Conservation (phyloP, 106 monocot genomes). For the Allium sativum region DNA sequence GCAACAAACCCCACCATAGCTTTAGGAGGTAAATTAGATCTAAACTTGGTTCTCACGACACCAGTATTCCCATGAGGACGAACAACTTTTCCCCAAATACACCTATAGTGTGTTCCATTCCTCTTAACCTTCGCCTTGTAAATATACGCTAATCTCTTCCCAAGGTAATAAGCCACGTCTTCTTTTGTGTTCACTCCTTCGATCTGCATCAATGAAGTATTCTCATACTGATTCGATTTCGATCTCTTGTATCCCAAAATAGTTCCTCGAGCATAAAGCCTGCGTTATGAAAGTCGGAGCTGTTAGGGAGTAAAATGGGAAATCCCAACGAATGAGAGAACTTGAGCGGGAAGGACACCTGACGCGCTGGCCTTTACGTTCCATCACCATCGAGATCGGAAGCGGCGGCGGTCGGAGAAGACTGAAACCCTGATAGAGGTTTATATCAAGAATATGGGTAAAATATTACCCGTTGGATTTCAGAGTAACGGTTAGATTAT, state of each 20-base stretch:
- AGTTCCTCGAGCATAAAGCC: conserved; percentile 67
- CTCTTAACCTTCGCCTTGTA: conserved; percentile 45
- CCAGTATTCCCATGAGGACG: conserved; percentile 46
- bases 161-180: conserved; percentile 32
- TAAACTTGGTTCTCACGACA: conserved; percentile 48
- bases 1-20: conserved; percentile 20
- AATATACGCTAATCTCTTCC: conserved; percentile 30
- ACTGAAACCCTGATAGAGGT: too few species aligned
- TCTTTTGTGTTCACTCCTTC: conserved; percentile 49
- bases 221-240: conserved; percentile 39
- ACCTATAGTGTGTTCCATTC: conserved; percentile 24
- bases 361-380: background rate
- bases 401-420: background rate
- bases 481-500: too few species aligned
- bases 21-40: conserved; percentile 37
- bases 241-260: conserved; percentile 76
- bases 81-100: conserved; percentile 40
- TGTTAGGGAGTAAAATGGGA: background rate
- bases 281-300: background rate
- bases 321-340: background rate
- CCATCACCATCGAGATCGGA: background rate
- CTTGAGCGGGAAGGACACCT: background rate
- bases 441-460: too few species aligned
- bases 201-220: conserved; percentile 44
- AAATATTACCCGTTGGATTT: too few species aligned